Conservation (phyloP, 352 stramenopile species). For the Peronospora belbahrii region DNA sequence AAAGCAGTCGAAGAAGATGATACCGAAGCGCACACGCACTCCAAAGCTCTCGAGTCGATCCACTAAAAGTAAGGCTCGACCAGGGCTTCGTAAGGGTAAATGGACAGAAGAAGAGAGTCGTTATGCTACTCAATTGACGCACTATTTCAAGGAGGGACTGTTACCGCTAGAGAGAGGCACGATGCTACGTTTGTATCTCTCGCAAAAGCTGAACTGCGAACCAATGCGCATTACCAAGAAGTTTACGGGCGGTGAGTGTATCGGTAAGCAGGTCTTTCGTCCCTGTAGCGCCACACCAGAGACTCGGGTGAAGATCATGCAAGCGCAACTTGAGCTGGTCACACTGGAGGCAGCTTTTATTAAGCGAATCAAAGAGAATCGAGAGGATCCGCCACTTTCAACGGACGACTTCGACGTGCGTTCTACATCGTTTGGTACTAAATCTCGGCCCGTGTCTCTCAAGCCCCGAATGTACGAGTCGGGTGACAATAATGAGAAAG, state of each 20-base stretch:
- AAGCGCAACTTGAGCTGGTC: conserved; percentile 67
- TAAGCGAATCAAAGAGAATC: conserved; percentile 73
- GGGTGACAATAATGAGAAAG: conserved; percentile 18
- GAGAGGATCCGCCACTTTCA: conserved; percentile 47
- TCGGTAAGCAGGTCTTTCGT: conserved; percentile 86
- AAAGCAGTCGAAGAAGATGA: conserved; percentile 43
- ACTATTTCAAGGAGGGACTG: conserved; percentile 83
- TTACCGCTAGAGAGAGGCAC: conserved; percentile 79
- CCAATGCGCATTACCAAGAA: conserved; percentile 92
- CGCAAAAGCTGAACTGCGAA: conserved; percentile 88
- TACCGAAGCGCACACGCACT: conserved; percentile 38
- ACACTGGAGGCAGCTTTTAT: conserved; percentile 68
- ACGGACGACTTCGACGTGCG: conserved; percentile 46
- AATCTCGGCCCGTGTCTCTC: conserved; percentile 19
- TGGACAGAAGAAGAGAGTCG: conserved; percentile 79
- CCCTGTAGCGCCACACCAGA: conserved; percentile 63
- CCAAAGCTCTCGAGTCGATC: conserved; percentile 58
- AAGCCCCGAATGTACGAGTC: conserved; percentile 25
- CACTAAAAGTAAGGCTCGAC: conserved; percentile 79
- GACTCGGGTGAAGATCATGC: conserved; percentile 55
- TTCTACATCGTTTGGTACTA: conserved; percentile 9
- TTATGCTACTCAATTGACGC: conserved; percentile 65
- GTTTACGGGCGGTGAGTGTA: conserved; percentile 87
- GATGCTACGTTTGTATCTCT: conserved; percentile 87
- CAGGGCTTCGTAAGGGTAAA: conserved; percentile 81